A percentile compares a stretch with the other conserved stretches of the same genome.
Conservation (phyloP, 2,329 filamentous ascomycete species). For the Pyrenophora teres region DNA sequence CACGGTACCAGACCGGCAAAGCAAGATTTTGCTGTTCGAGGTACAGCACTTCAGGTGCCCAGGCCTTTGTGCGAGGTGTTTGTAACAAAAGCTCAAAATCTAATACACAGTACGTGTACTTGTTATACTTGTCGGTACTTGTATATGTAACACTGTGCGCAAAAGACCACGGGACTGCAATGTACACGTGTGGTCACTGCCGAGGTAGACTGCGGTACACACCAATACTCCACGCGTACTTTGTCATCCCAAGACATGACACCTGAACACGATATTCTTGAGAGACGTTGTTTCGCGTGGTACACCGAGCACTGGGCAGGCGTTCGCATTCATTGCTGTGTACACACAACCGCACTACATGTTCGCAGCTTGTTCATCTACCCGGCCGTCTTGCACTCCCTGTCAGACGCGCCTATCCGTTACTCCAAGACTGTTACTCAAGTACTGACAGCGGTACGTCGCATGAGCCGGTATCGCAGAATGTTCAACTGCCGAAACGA, state of each 20-base stretch:
- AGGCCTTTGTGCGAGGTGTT: background rate
- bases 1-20: slow-evolving; percentile 17
- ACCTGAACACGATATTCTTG: background rate
- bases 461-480: slow-evolving; percentile 20
- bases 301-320: slow-evolving; percentile 11
- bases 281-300: background rate
- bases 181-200: too few relatives aligned
- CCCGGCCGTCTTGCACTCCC: slow-evolving; percentile 19
- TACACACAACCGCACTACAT: background rate
- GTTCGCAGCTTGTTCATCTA: slow-evolving; percentile 12
- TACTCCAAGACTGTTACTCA: slow-evolving; percentile 11
- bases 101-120: too few relatives aligned
- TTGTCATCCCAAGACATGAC: background rate
- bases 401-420: slow-evolving; percentile 25
- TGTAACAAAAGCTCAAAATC: too few relatives aligned
- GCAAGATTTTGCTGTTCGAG: background rate
- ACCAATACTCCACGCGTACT: too few relatives aligned
- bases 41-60: background rate
- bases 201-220: too few relatives aligned
- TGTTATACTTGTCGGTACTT: too few relatives aligned
- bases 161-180: background rate
- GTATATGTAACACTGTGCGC: background rate
- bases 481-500: background rate
- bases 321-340: slow-evolving; percentile 15
- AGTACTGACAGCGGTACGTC: slow-evolving; percentile 9